Base-by-base conservation (phyloP, 345 rosid species). In the Citrus maxima region DNA sequence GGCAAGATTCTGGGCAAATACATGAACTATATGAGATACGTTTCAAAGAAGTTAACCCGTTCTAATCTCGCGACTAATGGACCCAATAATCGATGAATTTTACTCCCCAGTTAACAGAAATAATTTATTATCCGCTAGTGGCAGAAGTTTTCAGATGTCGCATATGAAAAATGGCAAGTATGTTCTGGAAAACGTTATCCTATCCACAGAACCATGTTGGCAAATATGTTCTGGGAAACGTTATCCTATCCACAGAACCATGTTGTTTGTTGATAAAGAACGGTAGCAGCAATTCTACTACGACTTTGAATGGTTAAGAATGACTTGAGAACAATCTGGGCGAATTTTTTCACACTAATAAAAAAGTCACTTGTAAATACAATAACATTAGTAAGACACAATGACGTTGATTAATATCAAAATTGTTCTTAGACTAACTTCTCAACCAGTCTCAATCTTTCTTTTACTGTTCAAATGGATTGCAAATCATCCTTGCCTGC, bases 401-500 rank as follows among this genome's bases (percentile, higher is more conserved):
- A 60, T 12, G 67, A 49, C 71, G 67, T 56, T 74, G 75, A 66
- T 63, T 13, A 38, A 71, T 65, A 82, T 72, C 83, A 79, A 86
- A 79, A 79, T 79, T 70, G 30, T 21, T 37, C 54, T 63, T 10
- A 27, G 59, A 71, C 67, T 5, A 54, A 14, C 46, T 73, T 71
- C 21, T 67, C 30, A 25, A 28, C 24, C 72, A 6, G 72, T 54
- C 19, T 46, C 70, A 6, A 6, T 28, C 37, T 70, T 49, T 1
- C 28, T 16, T 72, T 35, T 7, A 25, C 71, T 28, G 60, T 69
- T 58, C 30, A 21, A 49, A 72, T 68, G n/a, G 30, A 58, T 89
- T 77, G 93, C 76, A 93, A 74, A 77, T 91, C 95, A 75, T 88
- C 97, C 75, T 91, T 92, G 56, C 77, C 64, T 70, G 85, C 70